Evolutionary conservation across 805 yeast genomes (phyloP).

Genomic region (Lachancea cidri): DNA sequence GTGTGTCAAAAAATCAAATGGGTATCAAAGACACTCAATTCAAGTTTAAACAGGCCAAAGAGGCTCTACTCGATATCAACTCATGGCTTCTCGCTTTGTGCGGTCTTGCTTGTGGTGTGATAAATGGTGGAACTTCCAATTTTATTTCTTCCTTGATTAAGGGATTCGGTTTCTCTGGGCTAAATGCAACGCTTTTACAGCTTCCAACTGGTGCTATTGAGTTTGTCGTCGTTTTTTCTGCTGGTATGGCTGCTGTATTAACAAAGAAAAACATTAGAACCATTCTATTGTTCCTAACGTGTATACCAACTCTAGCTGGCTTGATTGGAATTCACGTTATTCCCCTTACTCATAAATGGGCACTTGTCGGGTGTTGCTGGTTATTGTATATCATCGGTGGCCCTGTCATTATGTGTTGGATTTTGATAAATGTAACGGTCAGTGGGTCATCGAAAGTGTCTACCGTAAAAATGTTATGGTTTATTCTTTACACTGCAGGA

Average conservation of each 20-base stretch:
- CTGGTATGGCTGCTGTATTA: slow-evolving; percentile 18
- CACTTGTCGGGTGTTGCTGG: slow-evolving; percentile 20
- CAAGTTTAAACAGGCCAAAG: slow-evolving; percentile 14
- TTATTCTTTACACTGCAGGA: slow-evolving; percentile 17
- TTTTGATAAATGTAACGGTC: slow-evolving; percentile 16
- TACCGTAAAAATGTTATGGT: slow-evolving; percentile 18
- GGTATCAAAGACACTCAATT: slow-evolving; percentile 17
- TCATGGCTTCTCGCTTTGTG: slow-evolving; percentile 13
- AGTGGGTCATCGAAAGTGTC: slow-evolving; percentile 20
- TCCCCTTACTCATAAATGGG: slow-evolving; percentile 19
- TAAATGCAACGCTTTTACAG: slow-evolving; percentile 16
- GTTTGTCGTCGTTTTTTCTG: slow-evolving; percentile 17
- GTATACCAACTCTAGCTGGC: slow-evolving; percentile 20
- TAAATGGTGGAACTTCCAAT: slow-evolving; percentile 19
- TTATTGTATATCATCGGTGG: slow-evolving; percentile 20
- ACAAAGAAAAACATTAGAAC: slow-evolving; percentile 17
- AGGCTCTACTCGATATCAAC: slow-evolving; percentile 13
- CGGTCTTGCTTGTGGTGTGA: slow-evolving; percentile 17
- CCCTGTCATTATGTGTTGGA: slow-evolving; percentile 21
- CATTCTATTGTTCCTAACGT: slow-evolving; percentile 14
- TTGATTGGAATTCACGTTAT: slow-evolving; percentile 17
- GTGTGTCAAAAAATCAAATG: slow-evolving; percentile 23
- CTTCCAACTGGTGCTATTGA: slow-evolving; percentile 21
- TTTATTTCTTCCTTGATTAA: slow-evolving; percentile 18
- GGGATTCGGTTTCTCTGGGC: slow-evolving; percentile 20